Percentiles rank a stretch among this genome's conserved stretches.
These are phyloP conservation scores for Fomitopsis pinicola DNA, from an alignment of 1,284 basidiomycete genomes.

Conservation along the genomic window DNA sequence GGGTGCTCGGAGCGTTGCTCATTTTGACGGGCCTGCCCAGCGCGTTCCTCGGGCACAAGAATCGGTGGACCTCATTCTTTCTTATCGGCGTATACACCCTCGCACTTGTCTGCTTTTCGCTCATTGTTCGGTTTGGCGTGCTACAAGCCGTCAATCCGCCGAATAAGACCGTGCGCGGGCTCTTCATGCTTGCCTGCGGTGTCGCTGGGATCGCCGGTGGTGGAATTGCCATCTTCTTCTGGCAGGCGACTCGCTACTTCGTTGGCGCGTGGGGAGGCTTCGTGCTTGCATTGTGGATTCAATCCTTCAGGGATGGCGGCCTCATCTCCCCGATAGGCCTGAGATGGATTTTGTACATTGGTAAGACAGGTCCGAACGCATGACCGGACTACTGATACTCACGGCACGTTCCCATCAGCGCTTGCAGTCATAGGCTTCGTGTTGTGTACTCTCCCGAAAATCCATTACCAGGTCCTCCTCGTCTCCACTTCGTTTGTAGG, in stretches of 20 bases:
- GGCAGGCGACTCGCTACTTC: slow-evolving; percentile 81
- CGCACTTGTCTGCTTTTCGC: slow-evolving; percentile 79
- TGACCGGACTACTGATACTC: slow-evolving; percentile 37
- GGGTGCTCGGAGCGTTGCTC: slow-evolving; percentile 83
- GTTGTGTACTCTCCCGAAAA: slow-evolving; percentile 42
- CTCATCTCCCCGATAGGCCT: slow-evolving; percentile 72
- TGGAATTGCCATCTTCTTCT: slow-evolving; percentile 84
- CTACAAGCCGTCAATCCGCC: slow-evolving; percentile 81
- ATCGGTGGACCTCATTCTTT: slow-evolving; percentile 94
- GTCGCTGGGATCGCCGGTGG: slow-evolving; percentile 84
- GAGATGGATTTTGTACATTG: slow-evolving; percentile 87
- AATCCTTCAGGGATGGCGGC: slow-evolving; percentile 81
- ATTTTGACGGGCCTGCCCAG: slow-evolving; percentile 88
- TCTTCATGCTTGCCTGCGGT: slow-evolving; percentile 82
- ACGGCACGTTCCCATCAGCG: slow-evolving; percentile 33
- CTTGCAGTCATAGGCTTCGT: slow-evolving; percentile 41
- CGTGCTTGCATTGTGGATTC: slow-evolving; percentile 81
- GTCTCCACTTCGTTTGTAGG: slow-evolving; percentile 85
- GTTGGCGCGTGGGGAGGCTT: slow-evolving; percentile 91
- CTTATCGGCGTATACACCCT: slow-evolving; percentile 88
- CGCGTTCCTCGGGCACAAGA: slow-evolving; percentile 90
- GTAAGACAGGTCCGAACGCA: slow-evolving; percentile 36
- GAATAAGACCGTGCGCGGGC: slow-evolving; percentile 71
- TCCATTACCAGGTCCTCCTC: slow-evolving; percentile 80
- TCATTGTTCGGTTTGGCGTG: slow-evolving; percentile 89